phyloP scores from a whole-genome alignment of 2,329 filamentous ascomycete species.

The Lachnellula cervina region DNA sequence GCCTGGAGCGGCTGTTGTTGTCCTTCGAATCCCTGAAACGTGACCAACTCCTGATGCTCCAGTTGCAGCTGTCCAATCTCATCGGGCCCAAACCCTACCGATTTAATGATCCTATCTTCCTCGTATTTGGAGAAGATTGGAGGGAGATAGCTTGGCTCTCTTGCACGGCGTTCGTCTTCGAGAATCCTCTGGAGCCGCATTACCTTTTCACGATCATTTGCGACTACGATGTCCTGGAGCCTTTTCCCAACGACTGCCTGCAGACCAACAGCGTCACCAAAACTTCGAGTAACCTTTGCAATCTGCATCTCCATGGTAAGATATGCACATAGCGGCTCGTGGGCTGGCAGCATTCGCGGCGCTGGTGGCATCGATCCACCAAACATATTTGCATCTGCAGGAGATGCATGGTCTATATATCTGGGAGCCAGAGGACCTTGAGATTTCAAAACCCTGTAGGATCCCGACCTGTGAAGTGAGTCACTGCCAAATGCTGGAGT shows the following conservation, averaged over 20 bases:
- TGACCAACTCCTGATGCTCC: constrained; percentile 51
- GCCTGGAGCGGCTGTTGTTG: constrained; percentile 46
- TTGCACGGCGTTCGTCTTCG: constrained; percentile 49
- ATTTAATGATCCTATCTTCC: constrained; percentile 50
- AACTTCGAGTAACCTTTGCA: constrained; percentile 50
- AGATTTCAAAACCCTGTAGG: constrained; percentile 52
- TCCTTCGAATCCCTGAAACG: constrained; percentile 49
- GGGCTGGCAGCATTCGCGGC: constrained; percentile 31
- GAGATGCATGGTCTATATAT: constrained; percentile 47
- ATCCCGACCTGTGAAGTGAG: constrained; percentile 39
- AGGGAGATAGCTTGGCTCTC: constrained; percentile 57
- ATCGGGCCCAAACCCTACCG: constrained; percentile 49
- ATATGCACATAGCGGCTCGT: constrained; percentile 51
- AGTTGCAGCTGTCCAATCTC: constrained; percentile 49
- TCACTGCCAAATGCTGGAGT: constrained; percentile 40
- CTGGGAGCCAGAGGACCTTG: constrained; percentile 46
- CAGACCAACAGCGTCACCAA: constrained; percentile 51
- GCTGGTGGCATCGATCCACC: constrained; percentile 25
- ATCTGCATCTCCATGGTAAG: constrained; percentile 55
- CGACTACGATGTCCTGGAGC: constrained; percentile 49
- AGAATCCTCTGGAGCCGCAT: constrained; percentile 46
- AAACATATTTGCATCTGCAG: constrained; percentile 47
- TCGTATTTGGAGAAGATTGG: constrained; percentile 54
- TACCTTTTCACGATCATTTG: constrained; percentile 49
- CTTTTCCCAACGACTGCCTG: constrained; percentile 43